Evolutionary conservation across 331 rosid species (phyloP).

Genomic region (Phaseolus coccineus): DNA sequence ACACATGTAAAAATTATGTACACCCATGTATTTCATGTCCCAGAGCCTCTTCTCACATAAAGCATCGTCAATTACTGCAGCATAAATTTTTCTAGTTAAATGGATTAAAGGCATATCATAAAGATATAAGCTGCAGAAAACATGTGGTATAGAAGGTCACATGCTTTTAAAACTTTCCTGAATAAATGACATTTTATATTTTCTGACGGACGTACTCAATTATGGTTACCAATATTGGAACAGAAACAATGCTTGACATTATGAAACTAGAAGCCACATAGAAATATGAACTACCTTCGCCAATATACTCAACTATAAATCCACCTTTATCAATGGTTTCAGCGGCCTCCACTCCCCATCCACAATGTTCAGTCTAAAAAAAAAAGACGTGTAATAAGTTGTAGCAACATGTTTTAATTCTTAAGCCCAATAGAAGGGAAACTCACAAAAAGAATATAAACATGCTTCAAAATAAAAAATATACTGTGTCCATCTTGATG

Average conservation of each 20-base stretch:
- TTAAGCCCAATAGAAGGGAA: conserved; percentile 1
- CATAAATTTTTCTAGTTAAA: conserved; percentile 34
- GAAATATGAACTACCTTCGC: conserved; percentile 76
- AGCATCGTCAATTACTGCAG: conserved; percentile 88
- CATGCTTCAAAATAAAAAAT: neutral
- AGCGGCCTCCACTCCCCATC: conserved; percentile 97
- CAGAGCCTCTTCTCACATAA: conserved; percentile 85
- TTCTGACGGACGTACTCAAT: neutral
- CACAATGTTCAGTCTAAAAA: conserved; percentile 87
- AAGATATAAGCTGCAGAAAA: conserved; percentile 18
- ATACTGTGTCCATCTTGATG: conserved; percentile 12
- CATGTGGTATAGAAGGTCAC: neutral
- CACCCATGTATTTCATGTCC: conserved; percentile 87
- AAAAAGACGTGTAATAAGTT: conserved; percentile 7
- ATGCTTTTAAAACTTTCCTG: neutral
- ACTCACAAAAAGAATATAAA: neutral
- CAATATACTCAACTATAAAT: conserved; percentile 84
- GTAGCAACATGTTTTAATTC: neutral
- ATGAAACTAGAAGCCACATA: conserved; percentile 23
- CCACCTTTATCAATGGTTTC: conserved; percentile 75
- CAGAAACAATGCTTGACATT: neutral
- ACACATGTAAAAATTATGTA: conserved; percentile 88
- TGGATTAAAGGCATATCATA: conserved; percentile 7
- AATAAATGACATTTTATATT: conserved; percentile 18
- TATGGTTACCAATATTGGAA: conserved; percentile 1